A percentile compares a stretch with the other conserved stretches of the same genome.
Conservation (phyloP, 768 basidiomycete species). For the Dendrothele bispora region DNA sequence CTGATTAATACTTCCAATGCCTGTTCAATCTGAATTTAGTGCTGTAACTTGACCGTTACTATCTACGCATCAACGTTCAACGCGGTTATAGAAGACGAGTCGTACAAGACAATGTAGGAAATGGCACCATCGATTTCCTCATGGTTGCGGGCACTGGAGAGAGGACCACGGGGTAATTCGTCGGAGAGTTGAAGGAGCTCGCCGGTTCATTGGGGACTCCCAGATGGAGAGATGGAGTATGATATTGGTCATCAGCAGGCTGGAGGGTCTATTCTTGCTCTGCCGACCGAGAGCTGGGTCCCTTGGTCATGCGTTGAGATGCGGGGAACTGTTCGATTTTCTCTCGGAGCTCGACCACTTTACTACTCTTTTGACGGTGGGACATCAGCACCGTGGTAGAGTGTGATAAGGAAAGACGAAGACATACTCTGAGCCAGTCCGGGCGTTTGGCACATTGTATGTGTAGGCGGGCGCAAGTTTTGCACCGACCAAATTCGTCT, state of each 20-base stretch:
- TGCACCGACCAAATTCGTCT: slow-evolving; percentile 59
- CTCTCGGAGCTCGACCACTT: slow-evolving; percentile 66
- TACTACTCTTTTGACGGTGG: slow-evolving; percentile 59
- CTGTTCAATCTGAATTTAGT: too few species aligned
- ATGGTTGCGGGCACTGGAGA: slow-evolving; percentile 22
- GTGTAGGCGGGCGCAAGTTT: slow-evolving; percentile 73
- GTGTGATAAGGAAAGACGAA: too few species aligned
- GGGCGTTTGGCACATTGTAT: slow-evolving; percentile 85
- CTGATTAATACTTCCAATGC: too few species aligned
- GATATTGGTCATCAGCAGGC: slow-evolving; percentile 39
- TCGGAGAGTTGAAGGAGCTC: slow-evolving; percentile 23
- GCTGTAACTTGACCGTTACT: too few species aligned
- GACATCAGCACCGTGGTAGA: too few species aligned
- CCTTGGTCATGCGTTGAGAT: slow-evolving; percentile 86
- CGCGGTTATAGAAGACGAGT: too few species aligned
- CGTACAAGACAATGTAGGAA: slow-evolving; percentile 21
- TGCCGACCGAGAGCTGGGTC: slow-evolving; percentile 64
- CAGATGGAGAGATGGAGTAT: slow-evolving; percentile 37
- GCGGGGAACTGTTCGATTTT: slow-evolving; percentile 79
- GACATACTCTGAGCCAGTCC: too few species aligned
- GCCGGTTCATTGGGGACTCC: slow-evolving; percentile 28
- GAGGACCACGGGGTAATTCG: slow-evolving; percentile 14
- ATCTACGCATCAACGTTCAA: too few species aligned
- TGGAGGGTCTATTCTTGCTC: too few species aligned
- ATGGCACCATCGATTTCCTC: neutral